These are phyloP conservation scores for Globisporangium sylvaticum DNA, from an alignment of 352 stramenopile species.

Conservation along the genomic window DNA sequence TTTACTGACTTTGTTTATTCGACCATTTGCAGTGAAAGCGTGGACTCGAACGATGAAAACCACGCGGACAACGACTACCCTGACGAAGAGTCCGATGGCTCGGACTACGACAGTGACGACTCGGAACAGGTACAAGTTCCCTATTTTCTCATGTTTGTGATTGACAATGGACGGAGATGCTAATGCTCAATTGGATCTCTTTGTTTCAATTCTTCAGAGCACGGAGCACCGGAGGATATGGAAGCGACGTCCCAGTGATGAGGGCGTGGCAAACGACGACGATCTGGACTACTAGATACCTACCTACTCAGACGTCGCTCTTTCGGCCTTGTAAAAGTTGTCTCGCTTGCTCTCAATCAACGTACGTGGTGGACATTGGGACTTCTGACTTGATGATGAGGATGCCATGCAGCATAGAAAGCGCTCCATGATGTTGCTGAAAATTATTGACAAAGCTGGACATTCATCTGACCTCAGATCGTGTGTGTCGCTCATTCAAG, in stretches of 20 bases:
- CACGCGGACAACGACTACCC: conserved; percentile 79
- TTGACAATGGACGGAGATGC: not conserved
- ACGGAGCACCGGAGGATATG: conserved; percentile 15
- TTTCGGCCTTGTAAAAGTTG: not conserved
- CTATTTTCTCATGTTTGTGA: not conserved
- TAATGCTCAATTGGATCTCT: conserved; percentile 1
- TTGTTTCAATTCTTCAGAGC: conserved; percentile 2
- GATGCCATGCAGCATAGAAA: not conserved
- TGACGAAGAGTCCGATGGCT: conserved; percentile 62
- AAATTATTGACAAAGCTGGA: not conserved
- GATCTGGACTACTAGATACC: conserved; percentile 8
- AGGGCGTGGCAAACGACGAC: conserved; percentile 15
- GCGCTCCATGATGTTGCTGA: not conserved
- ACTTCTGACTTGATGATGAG: not conserved
- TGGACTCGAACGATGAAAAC: conserved; percentile 84
- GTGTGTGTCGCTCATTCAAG: not conserved
- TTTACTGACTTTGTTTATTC: conserved; percentile 1
- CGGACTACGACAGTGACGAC: conserved; percentile 32
- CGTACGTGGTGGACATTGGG: not conserved
- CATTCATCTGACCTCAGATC: not conserved
- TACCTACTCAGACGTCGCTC: not conserved
- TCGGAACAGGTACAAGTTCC: conserved; percentile 36
- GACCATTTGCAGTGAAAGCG: conserved; percentile 43
- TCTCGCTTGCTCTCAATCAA: not conserved
- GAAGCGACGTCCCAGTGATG: conserved; percentile 15